Conservation (phyloP, 1,139 yeast genomes). For the Debaryomyces robertsiae region DNA sequence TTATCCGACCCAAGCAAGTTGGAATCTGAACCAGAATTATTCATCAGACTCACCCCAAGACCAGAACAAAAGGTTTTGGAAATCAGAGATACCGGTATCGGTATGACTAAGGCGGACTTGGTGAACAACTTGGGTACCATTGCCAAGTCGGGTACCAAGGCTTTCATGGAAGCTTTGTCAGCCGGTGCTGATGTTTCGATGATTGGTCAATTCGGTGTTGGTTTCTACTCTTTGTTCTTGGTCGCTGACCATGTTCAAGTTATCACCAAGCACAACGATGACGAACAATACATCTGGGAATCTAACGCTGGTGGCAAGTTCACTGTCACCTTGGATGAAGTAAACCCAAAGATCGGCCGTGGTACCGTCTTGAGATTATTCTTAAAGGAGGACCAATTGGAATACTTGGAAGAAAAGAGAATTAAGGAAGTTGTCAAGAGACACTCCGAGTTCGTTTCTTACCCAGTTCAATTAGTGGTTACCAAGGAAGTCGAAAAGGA, state of each 20-base stretch:
- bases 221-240: slow-evolving; percentile 99
- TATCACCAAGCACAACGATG: slow-evolving; percentile 97
- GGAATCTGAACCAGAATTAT: slow-evolving; percentile 94
- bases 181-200: slow-evolving; percentile 99
- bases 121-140: slow-evolving; percentile 99
- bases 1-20: slow-evolving; percentile 88
- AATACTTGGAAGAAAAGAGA: slow-evolving; percentile 98
- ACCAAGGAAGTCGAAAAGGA: slow-evolving; percentile 99
- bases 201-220: slow-evolving; percentile 99
- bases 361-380: slow-evolving; percentile 96
- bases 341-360: slow-evolving; percentile 84
- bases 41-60: slow-evolving; percentile 95
- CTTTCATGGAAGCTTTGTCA: slow-evolving; percentile 98
- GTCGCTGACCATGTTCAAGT: slow-evolving; percentile 99
- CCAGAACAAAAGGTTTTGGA: slow-evolving; percentile 94
- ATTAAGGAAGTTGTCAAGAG: slow-evolving; percentile 99
- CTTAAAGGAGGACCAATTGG: slow-evolving; percentile 98
- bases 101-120: slow-evolving; percentile 99
- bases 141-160: slow-evolving; percentile 99
- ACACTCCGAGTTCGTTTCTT: slow-evolving; percentile 98
- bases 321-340: slow-evolving; percentile 89
- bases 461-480: slow-evolving; percentile 98
- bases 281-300: slow-evolving; percentile 99
- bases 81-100: slow-evolving; percentile 99
- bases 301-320: slow-evolving; percentile 99